Evolutionary conservation across 257 asterid species (phyloP).

Genomic region (Solanum bulbocastanum): DNA sequence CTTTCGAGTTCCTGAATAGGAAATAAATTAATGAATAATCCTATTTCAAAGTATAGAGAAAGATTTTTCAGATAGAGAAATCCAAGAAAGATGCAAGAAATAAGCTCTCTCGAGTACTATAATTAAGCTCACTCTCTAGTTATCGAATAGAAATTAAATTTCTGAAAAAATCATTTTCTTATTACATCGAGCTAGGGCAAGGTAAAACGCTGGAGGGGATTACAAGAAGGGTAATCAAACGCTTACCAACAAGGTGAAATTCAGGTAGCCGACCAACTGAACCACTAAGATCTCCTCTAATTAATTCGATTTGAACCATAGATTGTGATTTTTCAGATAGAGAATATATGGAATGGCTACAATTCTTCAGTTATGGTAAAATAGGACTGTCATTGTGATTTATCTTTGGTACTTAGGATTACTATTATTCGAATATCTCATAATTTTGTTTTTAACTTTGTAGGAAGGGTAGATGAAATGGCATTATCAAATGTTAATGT

Average conservation of each 20-base stretch:
- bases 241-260: too few relatives aligned
- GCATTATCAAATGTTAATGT: background rate
- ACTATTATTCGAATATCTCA: background rate
- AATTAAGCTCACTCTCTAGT: background rate
- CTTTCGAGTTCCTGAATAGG: background rate
- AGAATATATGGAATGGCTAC: background rate
- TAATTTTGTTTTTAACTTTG: background rate
- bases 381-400: background rate
- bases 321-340: background rate
- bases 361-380: background rate
- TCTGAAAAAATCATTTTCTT: background rate
- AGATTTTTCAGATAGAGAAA: background rate
- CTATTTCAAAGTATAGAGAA: background rate
- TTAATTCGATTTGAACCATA: background rate
- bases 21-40: background rate
- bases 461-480: conserved; percentile 1
- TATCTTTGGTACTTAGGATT: background rate
- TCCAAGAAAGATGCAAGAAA: too few relatives aligned
- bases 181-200: background rate
- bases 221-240: background rate
- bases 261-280: too few relatives aligned
- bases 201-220: background rate
- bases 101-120: background rate
- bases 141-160: background rate
- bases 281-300: too few relatives aligned